Evolutionary conservation across 1,284 basidiomycete species (phyloP), one percentile per base, ranked within the genome.

Genomic region (Apiotrichum gamsii): DNA sequence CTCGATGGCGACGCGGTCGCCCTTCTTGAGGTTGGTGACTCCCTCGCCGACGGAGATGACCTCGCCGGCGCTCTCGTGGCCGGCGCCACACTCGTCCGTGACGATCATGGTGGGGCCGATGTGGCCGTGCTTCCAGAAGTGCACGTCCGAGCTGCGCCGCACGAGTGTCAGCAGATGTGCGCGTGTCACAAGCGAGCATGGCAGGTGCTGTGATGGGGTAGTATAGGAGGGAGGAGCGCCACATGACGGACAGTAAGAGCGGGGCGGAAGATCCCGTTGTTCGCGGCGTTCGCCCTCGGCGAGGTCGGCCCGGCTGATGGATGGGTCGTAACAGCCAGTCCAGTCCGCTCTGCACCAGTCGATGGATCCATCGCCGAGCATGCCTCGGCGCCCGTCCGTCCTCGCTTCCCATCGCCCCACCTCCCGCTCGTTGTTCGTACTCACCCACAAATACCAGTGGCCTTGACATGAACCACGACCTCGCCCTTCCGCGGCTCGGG

Each of bases 41-140:
- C 66, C 74, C 32, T 65, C 60, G 23, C 75, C 75, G 42, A 77
- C 61, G 39, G 67, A 65, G 32, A 73, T 60, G 44, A 77, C 64
- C 46, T 74, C 70, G 15, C 76, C 76, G 2, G 75, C 72, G 0
- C 67, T 68, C 60, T 75, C 73, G 59, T 74, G 73, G 1, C 73
- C 73, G 2, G 70, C 62, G 6, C 72, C 72, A 45, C 71, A 72
- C 59, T 71, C 69, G 51, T 69, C 67, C 10, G 60, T 64, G 34
- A 73, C 72, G 28, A 73, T 56, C 64, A 69, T 64, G 11, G 69
- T 72, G 3, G 67, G 64, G 33, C 64, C 72, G 38, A 74, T 73
- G 19, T 65, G 62, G 21, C 73, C 76, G 54, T 78, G 76, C 61
- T 77, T 74, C 75, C 74, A 77, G 57, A 77, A 77, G 57, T 77